These are phyloP conservation scores for Aurantiochytrium sp. DNA, from an alignment of 108 stramenopile genomes.

Conservation along the genomic window DNA sequence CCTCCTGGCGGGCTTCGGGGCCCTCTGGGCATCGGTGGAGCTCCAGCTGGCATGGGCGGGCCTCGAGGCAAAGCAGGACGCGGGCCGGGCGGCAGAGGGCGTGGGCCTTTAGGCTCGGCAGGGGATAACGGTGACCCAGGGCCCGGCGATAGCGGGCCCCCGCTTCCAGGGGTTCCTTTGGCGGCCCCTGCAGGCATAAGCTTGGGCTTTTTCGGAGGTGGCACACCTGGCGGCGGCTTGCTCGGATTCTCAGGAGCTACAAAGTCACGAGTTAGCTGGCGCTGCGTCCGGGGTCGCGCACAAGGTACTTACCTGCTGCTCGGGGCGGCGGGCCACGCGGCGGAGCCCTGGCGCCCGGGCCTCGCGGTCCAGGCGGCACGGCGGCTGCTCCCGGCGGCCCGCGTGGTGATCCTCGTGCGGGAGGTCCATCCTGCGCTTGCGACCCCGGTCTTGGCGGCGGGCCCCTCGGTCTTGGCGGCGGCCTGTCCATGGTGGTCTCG, in stretches of 20 bases:
- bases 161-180: not conserved
- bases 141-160: not conserved
- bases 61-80: not conserved
- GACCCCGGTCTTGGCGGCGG: not conserved
- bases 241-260: not conserved
- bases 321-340: not conserved
- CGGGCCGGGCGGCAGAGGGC: not conserved
- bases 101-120: not conserved
- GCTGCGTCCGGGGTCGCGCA: too few species aligned
- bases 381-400: not conserved
- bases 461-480: slow-evolving; percentile 2
- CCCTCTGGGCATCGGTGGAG: not conserved
- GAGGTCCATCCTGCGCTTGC: too few species aligned
- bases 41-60: not conserved
- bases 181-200: not conserved
- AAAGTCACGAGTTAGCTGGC: too few species aligned
- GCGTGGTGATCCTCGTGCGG: not conserved
- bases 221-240: slow-evolving; percentile 8
- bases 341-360: not conserved
- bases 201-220: not conserved
- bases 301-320: not conserved
- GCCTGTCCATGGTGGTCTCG: not conserved
- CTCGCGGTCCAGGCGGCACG: not conserved
- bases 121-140: not conserved
- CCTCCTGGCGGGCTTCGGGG: not conserved